These are phyloP conservation scores for Sphaerulina vaccinii DNA, from an alignment of 2,329 filamentous ascomycete genomes.

Conservation along the genomic window DNA sequence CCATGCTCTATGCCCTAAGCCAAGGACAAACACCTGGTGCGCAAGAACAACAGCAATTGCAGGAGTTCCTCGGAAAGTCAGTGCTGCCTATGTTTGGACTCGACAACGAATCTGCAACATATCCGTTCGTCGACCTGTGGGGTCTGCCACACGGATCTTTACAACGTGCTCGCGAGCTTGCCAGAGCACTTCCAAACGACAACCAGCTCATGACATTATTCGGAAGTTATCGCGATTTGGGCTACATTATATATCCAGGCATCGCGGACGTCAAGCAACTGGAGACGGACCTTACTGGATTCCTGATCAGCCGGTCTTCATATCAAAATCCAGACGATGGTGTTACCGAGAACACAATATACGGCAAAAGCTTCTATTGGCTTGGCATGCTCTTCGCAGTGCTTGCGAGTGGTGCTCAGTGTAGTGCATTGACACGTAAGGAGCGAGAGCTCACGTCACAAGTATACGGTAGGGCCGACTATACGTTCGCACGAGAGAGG, in stretches of 20 bases:
- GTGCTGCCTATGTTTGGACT: conserved; percentile 62
- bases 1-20: conserved; percentile 55
- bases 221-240: conserved; percentile 57
- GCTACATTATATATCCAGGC: conserved; percentile 61
- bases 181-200: conserved; percentile 59
- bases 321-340: conserved; percentile 43
- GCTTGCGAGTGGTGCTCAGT: conserved; percentile 62
- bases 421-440: conserved; percentile 56
- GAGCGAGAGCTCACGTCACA: conserved; percentile 63
- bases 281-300: conserved; percentile 54
- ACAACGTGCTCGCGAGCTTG: conserved; percentile 57
- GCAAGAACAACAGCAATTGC: conserved; percentile 51
- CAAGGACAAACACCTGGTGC: conserved; percentile 39
- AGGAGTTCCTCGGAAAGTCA: conserved; percentile 59
- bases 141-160: conserved; percentile 58
- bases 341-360: conserved; percentile 56
- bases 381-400: conserved; percentile 61
- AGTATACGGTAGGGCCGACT: conserved; percentile 53
- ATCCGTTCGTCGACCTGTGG: conserved; percentile 65
- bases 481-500: background rate
- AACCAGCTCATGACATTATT: conserved; percentile 59
- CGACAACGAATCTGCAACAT: conserved; percentile 64
- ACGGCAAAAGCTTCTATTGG: conserved; percentile 59
- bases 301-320: conserved; percentile 53
- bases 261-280: conserved; percentile 57